phyloP scores from a whole-genome alignment of 2,329 filamentous ascomycete species.

The Fusarium veterinarium region DNA sequence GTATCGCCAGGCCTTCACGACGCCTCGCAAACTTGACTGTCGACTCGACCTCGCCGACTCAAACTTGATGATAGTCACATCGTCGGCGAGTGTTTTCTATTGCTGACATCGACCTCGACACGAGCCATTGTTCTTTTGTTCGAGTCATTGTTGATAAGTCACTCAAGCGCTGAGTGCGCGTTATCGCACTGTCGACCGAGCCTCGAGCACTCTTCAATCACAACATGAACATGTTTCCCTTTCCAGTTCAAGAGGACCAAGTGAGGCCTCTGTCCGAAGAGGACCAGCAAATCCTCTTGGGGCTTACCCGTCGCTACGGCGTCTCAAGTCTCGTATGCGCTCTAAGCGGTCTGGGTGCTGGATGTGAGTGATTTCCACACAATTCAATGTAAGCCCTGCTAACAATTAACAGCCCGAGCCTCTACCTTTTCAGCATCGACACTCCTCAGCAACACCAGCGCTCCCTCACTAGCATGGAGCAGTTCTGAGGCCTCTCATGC shows the following conservation, averaged over 20 bases:
- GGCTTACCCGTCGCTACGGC: constrained; percentile 54
- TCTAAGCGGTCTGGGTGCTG: constrained; percentile 50
- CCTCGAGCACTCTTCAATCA: constrained; percentile 20
- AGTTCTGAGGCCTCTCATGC: constrained; percentile 55
- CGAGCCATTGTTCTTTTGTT: not conserved
- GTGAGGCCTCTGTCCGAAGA: constrained; percentile 53
- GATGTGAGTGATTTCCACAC: constrained; percentile 49
- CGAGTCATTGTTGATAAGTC: constrained; percentile 16
- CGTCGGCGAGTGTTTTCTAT: constrained; percentile 21
- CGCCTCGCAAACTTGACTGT: constrained; percentile 1
- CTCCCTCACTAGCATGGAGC: constrained; percentile 56
- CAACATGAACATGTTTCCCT: constrained; percentile 50
- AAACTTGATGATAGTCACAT: constrained; percentile 25
- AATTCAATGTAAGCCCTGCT: constrained; percentile 3
- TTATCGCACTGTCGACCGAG: constrained; percentile 33
- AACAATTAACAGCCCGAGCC: constrained; percentile 50
- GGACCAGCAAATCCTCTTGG: constrained; percentile 53
- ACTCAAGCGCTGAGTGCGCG: constrained; percentile 42
- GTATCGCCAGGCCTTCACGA: constrained; percentile 20
- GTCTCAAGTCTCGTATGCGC: constrained; percentile 53
- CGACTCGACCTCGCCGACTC: constrained; percentile 1
- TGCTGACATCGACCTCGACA: constrained; percentile 18
- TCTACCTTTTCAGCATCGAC: constrained; percentile 56
- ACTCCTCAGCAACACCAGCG: constrained; percentile 54
- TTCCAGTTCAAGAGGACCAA: constrained; percentile 50